Percentiles rank a stretch among this genome's conserved stretches.
phyloP scores from a whole-genome alignment of 1,284 basidiomycete species.

The Puccinia triticina region DNA sequence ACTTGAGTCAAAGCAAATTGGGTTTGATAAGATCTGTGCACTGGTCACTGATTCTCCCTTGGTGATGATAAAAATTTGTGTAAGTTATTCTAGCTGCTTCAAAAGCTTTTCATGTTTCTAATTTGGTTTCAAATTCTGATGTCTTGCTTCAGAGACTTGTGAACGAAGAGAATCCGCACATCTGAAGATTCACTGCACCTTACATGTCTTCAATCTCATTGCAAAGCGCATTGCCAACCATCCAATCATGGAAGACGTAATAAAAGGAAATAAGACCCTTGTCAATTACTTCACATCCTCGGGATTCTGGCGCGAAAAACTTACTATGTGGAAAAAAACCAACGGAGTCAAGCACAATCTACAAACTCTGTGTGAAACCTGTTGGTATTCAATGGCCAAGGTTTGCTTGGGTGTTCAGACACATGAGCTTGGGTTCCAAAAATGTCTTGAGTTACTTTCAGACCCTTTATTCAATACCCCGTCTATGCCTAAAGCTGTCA shows the following conservation, averaged over 20 bases:
- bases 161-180: slow-evolving; percentile 1
- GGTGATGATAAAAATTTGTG: slow-evolving; percentile 18
- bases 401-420: slow-evolving; percentile 9
- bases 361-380: background rate
- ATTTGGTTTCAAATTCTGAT: background rate
- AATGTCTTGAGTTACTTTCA: background rate
- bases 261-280: slow-evolving; percentile 28
- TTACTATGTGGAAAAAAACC: slow-evolving; percentile 12
- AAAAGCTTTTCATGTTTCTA: background rate
- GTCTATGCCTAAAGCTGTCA: background rate
- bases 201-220: slow-evolving; percentile 28
- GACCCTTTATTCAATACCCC: slow-evolving; percentile 21
- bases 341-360: slow-evolving; percentile 11
- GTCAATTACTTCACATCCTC: slow-evolving; percentile 43
- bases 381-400: slow-evolving; percentile 12
- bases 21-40: background rate
- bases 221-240: slow-evolving; percentile 10
- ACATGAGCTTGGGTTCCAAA: slow-evolving; percentile 16
- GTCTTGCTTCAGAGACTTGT: background rate
- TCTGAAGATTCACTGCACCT: slow-evolving; percentile 10
- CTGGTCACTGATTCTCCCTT: slow-evolving; percentile 20
- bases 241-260: slow-evolving; percentile 1
- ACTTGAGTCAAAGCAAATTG: background rate
- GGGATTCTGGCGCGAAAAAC: slow-evolving; percentile 12
- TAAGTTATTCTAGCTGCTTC: background rate